Evolutionary conservation across 176 grass and related monocot species (phyloP).

Genomic region (Aechmea fasciata): DNA sequence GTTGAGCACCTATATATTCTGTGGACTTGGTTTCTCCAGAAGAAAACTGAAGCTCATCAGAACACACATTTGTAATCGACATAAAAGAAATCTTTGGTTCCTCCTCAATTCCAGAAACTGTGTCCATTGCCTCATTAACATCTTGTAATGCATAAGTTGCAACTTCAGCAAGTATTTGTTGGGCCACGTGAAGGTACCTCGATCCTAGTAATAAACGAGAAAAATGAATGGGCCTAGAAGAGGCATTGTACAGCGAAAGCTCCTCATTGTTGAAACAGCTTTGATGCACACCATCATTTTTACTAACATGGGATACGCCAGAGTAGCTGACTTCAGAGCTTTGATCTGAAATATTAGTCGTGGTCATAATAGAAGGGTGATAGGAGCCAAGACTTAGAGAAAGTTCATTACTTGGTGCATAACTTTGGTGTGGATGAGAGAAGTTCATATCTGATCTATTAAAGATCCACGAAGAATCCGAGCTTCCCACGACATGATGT

Average conservation of each 20-base stretch:
- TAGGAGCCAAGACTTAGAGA: constrained; percentile 43
- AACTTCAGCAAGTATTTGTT: constrained; percentile 54
- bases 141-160: constrained; percentile 29
- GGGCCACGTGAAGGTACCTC: constrained; percentile 41
- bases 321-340: constrained; percentile 55
- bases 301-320: constrained; percentile 29
- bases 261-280: not conserved
- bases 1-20: constrained; percentile 1
- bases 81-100: constrained; percentile 26
- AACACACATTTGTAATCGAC: constrained; percentile 28
- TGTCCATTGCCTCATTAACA: constrained; percentile 11
- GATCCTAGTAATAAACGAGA: constrained; percentile 40
- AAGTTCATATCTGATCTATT: constrained; percentile 19
- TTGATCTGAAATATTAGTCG: constrained; percentile 28
- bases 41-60: constrained; percentile 13
- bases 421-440: constrained; percentile 12
- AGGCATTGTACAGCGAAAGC: constrained; percentile 1
- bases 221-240: constrained; percentile 22
- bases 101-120: constrained; percentile 2
- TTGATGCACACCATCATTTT: constrained; percentile 4
- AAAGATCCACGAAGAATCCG: constrained; percentile 11
- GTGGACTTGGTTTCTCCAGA: constrained; percentile 21
- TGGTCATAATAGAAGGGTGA: constrained; percentile 19
- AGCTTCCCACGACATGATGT: constrained; percentile 13
- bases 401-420: constrained; percentile 40